These are phyloP conservation scores for Stachybotrys chlorohalonatus DNA, from an alignment of 2,329 filamentous ascomycete genomes.

Conservation along the genomic window DNA sequence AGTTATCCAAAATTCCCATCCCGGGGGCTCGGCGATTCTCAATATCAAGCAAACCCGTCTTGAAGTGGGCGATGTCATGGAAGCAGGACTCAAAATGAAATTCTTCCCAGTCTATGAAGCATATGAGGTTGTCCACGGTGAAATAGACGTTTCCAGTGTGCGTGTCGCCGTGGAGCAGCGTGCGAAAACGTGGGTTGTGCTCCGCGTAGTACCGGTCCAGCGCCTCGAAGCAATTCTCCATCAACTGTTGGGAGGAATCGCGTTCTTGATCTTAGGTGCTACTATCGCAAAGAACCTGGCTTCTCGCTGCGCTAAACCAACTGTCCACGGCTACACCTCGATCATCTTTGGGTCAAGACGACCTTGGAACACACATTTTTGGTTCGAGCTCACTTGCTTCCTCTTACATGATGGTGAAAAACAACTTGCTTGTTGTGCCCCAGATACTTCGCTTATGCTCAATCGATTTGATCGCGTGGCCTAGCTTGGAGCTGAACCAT, in stretches of 20 bases:
- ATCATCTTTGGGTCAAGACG: conserved; percentile 24
- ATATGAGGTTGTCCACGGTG: conserved; percentile 19
- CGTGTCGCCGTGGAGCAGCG: conserved; percentile 32
- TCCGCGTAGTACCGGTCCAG: conserved; percentile 25
- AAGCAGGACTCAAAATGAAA: conserved; percentile 31
- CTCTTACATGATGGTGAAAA: conserved; percentile 17
- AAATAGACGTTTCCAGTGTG: conserved; percentile 35
- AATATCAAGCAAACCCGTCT: conserved; percentile 26
- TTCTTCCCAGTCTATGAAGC: conserved; percentile 33
- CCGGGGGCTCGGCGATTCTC: conserved; percentile 30
- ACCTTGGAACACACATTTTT: conserved; percentile 24
- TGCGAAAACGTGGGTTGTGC: conserved; percentile 27
- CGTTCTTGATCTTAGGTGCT: conserved; percentile 18
- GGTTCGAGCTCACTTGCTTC: conserved; percentile 9
- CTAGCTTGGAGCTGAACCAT: conserved; percentile 14
- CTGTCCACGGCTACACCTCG: conserved; percentile 12
- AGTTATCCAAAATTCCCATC: conserved; percentile 25
- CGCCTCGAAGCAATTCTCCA: conserved; percentile 23
- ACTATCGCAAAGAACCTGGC: conserved; percentile 26
- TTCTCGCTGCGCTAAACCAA: conserved; percentile 22
- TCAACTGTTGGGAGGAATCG: conserved; percentile 25
- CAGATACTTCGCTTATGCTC: conserved; percentile 16
- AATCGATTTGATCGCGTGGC: conserved; percentile 9
- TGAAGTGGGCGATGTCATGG: conserved; percentile 32
- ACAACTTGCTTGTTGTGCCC: conserved; percentile 19